Base-by-base conservation (phyloP, 129 eudicot species). In the Tanacetum coccineum region DNA sequence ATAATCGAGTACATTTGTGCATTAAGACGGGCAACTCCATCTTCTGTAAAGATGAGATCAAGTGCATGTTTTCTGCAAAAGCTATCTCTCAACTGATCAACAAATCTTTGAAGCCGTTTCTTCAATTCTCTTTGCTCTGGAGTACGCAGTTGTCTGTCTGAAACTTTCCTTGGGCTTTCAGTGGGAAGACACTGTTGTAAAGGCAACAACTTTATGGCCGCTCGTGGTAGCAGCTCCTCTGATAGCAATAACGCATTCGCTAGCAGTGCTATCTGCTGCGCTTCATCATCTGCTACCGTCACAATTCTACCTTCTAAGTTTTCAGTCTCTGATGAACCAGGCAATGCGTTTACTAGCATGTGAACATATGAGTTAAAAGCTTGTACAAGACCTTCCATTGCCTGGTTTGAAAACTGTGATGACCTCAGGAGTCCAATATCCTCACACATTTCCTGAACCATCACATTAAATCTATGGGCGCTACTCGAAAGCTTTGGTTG, bases 371-470 rank as follows among this genome's bases (percentile, higher is more conserved):
- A 74, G 67, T 78, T 84, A 56, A 94, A 94, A 17, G 76, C 87
- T 64, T 89, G 88, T 46, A 84, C 36, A n/a, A 84, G 73, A 58
- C 93, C 95, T 76, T 89, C 96, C 68, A 84, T 62, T 4, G 96
- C 85, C 44, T 79, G 87, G 44, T 79, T 85, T 52, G 81, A 79
- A 46, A 94, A 76, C 30, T 80, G 86, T 58, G 78, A 70, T 53
- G 78, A 84, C 68, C 87, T 86, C 4, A 94, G 87, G 64, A 90
- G 83, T 52, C 96, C 86, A 21, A 89, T 70, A 63, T 94, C 99
- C 70, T 94, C 99, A 15, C 91, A 94, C 56, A 94, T 74, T 59
- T 94, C 99, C 93, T 94, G 99, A 76, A 82, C 82, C 99, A 94
- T 77, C 42, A 88, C 55, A 74, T 84, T 83, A 64, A 89, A 94